Evolutionary conservation across 2,329 filamentous ascomycete species (phyloP), one percentile per base, ranked within the genome.

Genomic region (Scytalidium sp.): DNA sequence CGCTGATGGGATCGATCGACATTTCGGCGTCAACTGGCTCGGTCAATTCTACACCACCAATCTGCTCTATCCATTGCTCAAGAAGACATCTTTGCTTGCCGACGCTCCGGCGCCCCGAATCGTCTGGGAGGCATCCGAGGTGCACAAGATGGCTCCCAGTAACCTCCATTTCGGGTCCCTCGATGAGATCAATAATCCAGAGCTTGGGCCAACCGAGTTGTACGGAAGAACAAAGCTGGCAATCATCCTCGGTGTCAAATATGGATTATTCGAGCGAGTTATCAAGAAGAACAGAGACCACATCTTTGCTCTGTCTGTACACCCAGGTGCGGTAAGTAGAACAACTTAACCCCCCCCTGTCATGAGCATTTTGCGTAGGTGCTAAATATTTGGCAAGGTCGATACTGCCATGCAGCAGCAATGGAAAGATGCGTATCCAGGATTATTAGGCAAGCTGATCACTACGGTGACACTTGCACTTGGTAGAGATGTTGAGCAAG

Each of bases 401-500:
- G 74, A 70, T 7, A 74, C 72, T 0, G 63, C 64, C 3, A 73
- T 74, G 66, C 70, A 74, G 46, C 62, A 73, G 46, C 70, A 75
- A 50, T 75, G 70, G 70, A 73, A 74, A 50, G 69, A 72, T 15
- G 70, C 71, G 0, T 74, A 74, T 41, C 71, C 71, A 0, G 70
- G 70, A 0, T 55, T 75, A 0, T 63, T 66, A 0, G 72, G 72
- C 1, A 67, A 67, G 21, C 53, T 74, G 1, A 50, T 73, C 2
- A 64, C 67, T 0, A 67, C 59, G 50, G 58, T 61, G 0, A 71
- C 67, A 65, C 48, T 66, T 6, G 54, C 65, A 0, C 51, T 66
- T 2, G 65, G 72, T 2, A 64, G 72, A 0, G 64, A 66, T 22
- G 57, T 64, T 0, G 66, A 75, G 50, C 71, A 75, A 41, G 73